Conservation (phyloP, 192 early-diverging fungal species). For the Rhizoclosmatium globosum region DNA sequence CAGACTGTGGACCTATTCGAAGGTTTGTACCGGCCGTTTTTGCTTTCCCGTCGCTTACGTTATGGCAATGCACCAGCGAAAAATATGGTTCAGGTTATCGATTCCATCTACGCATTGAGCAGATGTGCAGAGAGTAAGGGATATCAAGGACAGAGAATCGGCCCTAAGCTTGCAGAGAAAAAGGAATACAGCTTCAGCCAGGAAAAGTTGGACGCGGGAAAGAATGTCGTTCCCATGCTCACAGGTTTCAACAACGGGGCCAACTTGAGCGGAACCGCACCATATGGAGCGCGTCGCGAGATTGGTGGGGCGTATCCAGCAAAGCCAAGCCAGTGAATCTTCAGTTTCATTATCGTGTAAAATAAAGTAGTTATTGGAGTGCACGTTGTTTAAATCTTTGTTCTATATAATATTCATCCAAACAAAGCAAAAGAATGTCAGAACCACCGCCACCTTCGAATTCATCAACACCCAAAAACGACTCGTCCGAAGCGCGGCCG, state of each 20-base stretch:
- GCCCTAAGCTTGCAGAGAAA: constrained; percentile 79
- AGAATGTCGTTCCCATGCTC: constrained; percentile 64
- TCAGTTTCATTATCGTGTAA: neutral
- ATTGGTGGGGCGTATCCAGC: constrained; percentile 37
- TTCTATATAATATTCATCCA: too few relatives aligned
- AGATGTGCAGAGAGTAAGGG: constrained; percentile 73
- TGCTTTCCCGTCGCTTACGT: neutral
- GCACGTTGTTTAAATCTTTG: neutral
- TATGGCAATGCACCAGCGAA: constrained; percentile 27
- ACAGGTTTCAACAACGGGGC: constrained; percentile 52
- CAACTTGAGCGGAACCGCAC: neutral
- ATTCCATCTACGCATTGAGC: constrained; percentile 77
- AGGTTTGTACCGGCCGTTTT: neutral
- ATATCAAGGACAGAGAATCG: constrained; percentile 54
- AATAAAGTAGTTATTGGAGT: neutral
- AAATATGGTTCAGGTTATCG: constrained; percentile 66
- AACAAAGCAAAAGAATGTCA: too few relatives aligned
- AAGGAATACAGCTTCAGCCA: constrained; percentile 67
- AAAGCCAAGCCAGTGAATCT: constrained; percentile 12
- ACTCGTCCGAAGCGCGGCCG: neutral
- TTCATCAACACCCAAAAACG: too few relatives aligned
- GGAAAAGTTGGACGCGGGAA: constrained; percentile 66
- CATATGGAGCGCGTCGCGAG: constrained; percentile 20
- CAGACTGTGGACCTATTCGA: constrained; percentile 87
- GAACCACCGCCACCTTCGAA: too few relatives aligned